phyloP scores from a whole-genome alignment of 2,329 filamentous ascomycete species.

The Hymenotorrendiella dingleyae region DNA sequence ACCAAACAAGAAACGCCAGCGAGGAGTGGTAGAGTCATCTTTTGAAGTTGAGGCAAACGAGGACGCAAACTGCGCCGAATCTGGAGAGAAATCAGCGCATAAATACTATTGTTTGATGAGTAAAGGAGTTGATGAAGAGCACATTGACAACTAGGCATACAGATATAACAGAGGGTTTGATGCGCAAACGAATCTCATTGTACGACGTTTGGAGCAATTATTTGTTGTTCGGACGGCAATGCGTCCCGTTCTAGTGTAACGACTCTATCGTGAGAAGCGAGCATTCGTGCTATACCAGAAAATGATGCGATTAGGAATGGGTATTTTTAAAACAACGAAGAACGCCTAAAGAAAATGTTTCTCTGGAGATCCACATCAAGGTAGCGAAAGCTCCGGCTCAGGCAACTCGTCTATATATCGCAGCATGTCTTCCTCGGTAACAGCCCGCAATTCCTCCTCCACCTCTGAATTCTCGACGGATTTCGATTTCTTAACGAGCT shows the following conservation, averaged over 20 bases:
- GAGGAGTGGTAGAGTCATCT: neutral
- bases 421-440: no score
- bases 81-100: neutral
- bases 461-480: conserved; percentile 11
- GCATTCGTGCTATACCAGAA: no score
- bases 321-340: no score
- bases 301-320: no score
- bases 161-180: conserved; percentile 10
- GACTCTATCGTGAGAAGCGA: no score
- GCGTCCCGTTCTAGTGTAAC: conserved; percentile 3
- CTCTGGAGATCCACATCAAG: no score
- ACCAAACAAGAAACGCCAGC: neutral
- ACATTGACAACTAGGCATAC: no score
- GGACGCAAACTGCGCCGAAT: neutral
- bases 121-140: no score
- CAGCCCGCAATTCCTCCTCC: conserved; percentile 18
- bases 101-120: neutral
- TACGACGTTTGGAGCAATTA: conserved; percentile 4
- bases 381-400: no score
- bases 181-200: conserved; percentile 11
- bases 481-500: conserved; percentile 42
- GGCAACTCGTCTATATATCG: no score
- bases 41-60: neutral
- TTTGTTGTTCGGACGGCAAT: conserved; percentile 6
- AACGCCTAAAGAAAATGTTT: no score